Evolutionary conservation across 202 grass and related monocot species (phyloP), one percentile per base, ranked within the genome.

Genomic region (Saccharum hybrid): DNA sequence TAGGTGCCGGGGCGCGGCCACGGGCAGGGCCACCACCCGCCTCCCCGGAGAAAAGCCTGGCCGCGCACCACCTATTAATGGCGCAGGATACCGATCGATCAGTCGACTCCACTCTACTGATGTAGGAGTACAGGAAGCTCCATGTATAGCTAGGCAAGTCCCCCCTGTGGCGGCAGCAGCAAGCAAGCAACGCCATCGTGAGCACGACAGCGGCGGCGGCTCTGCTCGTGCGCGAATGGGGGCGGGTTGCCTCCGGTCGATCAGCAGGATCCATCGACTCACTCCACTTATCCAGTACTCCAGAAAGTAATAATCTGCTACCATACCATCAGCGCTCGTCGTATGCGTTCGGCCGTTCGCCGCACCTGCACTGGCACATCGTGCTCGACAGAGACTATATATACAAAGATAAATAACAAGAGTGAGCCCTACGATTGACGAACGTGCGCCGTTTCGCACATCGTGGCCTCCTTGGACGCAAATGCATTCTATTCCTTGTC

Each of bases 1-100:
- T 87, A 71, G 85, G 85, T 87, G 51, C n/a, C 60, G 34, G 33
- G 54, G 42, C 84, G 31, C 59, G n/a, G n/a, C n/a, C n/a, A n/a
- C n/a, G n/a, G n/a, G n/a, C n/a, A n/a, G n/a, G 59, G 75, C 52
- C 66, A 42, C 33, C 33, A 34, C 33, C 33, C 33, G 33, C 33
- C 33, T n/a, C 33, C 33, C 33, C 33, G 33, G 33, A 34, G 33
- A 3, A 38, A 19, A 5, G 54, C 16, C 52, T 8, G 8, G 0
- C n/a, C 19, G 38, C 37, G 16, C 36, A 37, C 36, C 0, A 56
- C 16, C 19, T 19, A 5, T 3, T 60, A 60, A 40, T 75, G 48
- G 14, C 5, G 48, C 48, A 51, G 48, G 48, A 33, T 4, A 13
- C 14, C 3, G 41, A 12, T 66, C 5, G 5, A 54, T 38, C 30